Evolutionary conservation across 2,329 filamentous ascomycete species (phyloP).

Genomic region (Huntiella moniliformis): DNA sequence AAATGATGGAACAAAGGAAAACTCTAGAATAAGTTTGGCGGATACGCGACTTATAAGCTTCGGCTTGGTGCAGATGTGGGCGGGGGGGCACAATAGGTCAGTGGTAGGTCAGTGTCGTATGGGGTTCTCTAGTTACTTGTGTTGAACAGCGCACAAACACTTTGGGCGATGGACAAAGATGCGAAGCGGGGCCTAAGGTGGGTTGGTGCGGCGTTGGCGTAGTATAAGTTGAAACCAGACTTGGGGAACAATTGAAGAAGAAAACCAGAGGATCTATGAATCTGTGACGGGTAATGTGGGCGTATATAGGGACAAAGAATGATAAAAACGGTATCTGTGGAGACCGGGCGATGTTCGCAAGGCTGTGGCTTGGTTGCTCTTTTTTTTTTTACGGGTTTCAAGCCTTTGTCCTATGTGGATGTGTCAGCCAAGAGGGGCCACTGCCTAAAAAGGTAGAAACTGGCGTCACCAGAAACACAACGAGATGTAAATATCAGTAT

Average conservation of each 20-base stretch:
- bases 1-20: too few relatives aligned
- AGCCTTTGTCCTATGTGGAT: too few relatives aligned
- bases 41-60: too few relatives aligned
- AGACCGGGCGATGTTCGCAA: too few relatives aligned
- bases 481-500: too few relatives aligned
- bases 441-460: too few relatives aligned
- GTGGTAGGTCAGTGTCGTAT: neutral
- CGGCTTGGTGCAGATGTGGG: too few relatives aligned
- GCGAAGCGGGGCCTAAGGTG: neutral
- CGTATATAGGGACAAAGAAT: neutral
- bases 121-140: neutral
- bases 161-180: neutral
- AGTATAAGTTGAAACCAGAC: neutral
- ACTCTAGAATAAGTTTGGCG: too few relatives aligned
- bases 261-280: neutral
- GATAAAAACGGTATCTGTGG: neutral
- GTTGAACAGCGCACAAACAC: constrained; percentile 2
- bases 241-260: neutral
- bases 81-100: neutral
- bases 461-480: too few relatives aligned
- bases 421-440: too few relatives aligned
- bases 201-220: constrained; percentile 2
- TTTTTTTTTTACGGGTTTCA: too few relatives aligned
- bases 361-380: too few relatives aligned
- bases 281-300: neutral